Percentiles rank a stretch among this genome's conserved stretches.
Conservation (phyloP, 805 yeast genomes). For the Ogataea degrootiae region DNA sequence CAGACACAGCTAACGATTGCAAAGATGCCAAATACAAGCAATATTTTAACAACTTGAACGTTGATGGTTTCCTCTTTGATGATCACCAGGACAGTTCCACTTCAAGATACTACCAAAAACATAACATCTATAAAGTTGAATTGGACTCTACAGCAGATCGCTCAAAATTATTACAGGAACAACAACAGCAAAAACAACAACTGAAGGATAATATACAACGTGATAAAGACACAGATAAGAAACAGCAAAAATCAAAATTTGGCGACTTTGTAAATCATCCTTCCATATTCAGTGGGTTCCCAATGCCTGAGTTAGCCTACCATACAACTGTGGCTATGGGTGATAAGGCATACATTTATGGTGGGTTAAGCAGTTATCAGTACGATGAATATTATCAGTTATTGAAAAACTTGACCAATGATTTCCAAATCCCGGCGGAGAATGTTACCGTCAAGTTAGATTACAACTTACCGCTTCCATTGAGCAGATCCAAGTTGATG, state of each 20-base stretch:
- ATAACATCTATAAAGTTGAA: conserved; percentile 13
- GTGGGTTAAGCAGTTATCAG: conserved; percentile 36
- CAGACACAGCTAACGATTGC: neutral
- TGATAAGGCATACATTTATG: conserved; percentile 36
- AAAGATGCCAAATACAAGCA: conserved; percentile 15
- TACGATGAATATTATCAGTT: conserved; percentile 21
- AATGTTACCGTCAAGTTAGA: conserved; percentile 28
- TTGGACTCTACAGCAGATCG: neutral
- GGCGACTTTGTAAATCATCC: conserved; percentile 28
- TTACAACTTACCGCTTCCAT: conserved; percentile 42
- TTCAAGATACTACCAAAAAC: conserved; percentile 19
- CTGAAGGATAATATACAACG: neutral
- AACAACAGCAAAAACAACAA: neutral
- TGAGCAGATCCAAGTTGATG: conserved; percentile 35
- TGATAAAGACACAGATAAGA: too few relatives aligned
- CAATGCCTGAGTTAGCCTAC: conserved; percentile 39
- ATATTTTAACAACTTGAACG: conserved; percentile 21
- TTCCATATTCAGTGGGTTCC: conserved; percentile 32
- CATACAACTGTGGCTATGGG: conserved; percentile 39
- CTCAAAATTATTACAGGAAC: neutral
- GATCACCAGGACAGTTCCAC: conserved; percentile 13
- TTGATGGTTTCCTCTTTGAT: conserved; percentile 22
- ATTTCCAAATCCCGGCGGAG: conserved; percentile 29
- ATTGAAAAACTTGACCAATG: conserved; percentile 25
- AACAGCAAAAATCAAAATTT: conserved; percentile 3